Conservation (phyloP, 2,329 filamentous ascomycete species). For the Fusarium ambrosium region DNA sequence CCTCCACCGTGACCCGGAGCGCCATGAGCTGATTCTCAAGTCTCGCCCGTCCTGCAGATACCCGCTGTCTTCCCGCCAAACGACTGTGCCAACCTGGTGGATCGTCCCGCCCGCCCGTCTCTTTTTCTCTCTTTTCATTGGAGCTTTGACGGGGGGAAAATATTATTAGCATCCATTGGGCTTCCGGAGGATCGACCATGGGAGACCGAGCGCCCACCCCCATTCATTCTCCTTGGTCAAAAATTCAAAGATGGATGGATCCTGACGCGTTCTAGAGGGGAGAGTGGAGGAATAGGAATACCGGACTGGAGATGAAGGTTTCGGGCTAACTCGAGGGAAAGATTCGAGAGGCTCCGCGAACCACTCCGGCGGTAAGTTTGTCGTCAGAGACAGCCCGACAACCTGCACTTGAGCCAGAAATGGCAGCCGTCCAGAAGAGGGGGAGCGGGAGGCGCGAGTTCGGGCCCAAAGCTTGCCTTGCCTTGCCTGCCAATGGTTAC, state of each 20-base stretch:
- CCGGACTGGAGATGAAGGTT: slow-evolving; percentile 23
- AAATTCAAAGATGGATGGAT: slow-evolving; percentile 16
- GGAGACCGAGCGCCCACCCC: slow-evolving; percentile 19
- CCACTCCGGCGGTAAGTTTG: slow-evolving; percentile 42
- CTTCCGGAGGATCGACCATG: slow-evolving; percentile 27
- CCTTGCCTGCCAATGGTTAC: neutral
- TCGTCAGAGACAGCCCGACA: slow-evolving; percentile 28
- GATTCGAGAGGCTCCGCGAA: slow-evolving; percentile 39
- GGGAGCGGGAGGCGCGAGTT: slow-evolving; percentile 16
- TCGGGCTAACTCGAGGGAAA: slow-evolving; percentile 29
- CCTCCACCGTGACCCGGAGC: slow-evolving; percentile 31
- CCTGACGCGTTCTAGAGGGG: neutral
- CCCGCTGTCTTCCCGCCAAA: slow-evolving; percentile 39
- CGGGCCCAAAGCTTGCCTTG: slow-evolving; percentile 1
- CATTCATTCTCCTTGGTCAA: slow-evolving; percentile 19
- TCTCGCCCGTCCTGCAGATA: slow-evolving; percentile 40
- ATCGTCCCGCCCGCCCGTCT: slow-evolving; percentile 37
- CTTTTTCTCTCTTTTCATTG: slow-evolving; percentile 31
- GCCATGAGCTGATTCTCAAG: slow-evolving; percentile 44
- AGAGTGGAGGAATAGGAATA: slow-evolving; percentile 15
- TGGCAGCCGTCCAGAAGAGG: slow-evolving; percentile 7
- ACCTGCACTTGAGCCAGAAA: neutral
- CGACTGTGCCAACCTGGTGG: slow-evolving; percentile 42
- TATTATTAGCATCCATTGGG: slow-evolving; percentile 28
- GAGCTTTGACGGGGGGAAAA: slow-evolving; percentile 36